Percentiles rank a stretch among this genome's conserved stretches.
Evolutionary conservation across 1,284 basidiomycete species (phyloP).

Genomic region (Xanthoconium separans): DNA sequence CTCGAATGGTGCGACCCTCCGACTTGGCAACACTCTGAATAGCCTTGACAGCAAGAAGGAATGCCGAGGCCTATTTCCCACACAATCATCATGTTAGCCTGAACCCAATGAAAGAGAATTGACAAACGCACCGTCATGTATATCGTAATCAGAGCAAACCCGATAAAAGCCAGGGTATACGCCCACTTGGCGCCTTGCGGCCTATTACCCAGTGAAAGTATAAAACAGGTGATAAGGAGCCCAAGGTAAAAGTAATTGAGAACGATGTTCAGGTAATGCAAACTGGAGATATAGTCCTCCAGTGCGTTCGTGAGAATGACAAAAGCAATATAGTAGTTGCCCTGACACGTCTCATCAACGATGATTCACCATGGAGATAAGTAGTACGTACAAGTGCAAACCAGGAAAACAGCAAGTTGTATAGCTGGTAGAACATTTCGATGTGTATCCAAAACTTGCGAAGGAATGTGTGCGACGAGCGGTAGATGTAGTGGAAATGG

Average conservation of each 20-base stretch:
- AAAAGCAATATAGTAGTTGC: slow-evolving; percentile 90
- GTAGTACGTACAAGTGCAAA: slow-evolving; percentile 68
- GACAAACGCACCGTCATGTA: slow-evolving; percentile 80
- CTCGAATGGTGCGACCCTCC: slow-evolving; percentile 46
- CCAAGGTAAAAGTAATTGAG: slow-evolving; percentile 89
- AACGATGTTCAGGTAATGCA: slow-evolving; percentile 73
- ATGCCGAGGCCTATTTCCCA: slow-evolving; percentile 59
- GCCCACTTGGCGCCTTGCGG: slow-evolving; percentile 86
- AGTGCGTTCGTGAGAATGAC: slow-evolving; percentile 72
- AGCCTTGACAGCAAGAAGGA: slow-evolving; percentile 80
- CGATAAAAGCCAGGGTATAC: slow-evolving; percentile 80
- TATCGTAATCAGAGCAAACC: slow-evolving; percentile 84
- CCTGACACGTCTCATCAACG: slow-evolving; percentile 40
- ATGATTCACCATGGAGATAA: neutral
- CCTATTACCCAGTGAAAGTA: slow-evolving; percentile 88
- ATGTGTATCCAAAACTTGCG: slow-evolving; percentile 95
- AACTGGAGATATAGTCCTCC: slow-evolving; percentile 61
- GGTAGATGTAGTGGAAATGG: slow-evolving; percentile 92
- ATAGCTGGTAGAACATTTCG: slow-evolving; percentile 89
- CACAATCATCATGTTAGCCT: slow-evolving; percentile 6
- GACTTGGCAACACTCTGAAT: slow-evolving; percentile 56
- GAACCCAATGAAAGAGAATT: neutral
- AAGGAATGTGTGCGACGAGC: slow-evolving; percentile 79
- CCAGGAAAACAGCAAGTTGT: slow-evolving; percentile 92
- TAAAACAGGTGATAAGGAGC: slow-evolving; percentile 85